Percentiles rank a stretch among this genome's conserved stretches.
Evolutionary conservation across 345 rosid species (phyloP).

Genomic region (Salix brachista): DNA sequence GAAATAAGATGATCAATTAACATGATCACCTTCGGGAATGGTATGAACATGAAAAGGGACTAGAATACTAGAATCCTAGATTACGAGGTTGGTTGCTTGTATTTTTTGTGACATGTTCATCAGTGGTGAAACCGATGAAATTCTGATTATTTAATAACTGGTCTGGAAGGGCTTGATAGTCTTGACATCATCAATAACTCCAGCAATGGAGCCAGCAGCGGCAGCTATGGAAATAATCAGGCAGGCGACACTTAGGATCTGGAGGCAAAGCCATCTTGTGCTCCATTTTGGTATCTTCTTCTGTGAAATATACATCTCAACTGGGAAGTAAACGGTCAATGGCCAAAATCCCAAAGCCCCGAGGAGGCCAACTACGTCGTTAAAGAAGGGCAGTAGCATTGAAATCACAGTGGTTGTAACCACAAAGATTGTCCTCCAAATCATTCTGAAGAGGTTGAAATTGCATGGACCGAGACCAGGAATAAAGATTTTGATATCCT

Average conservation of each 20-base stretch:
- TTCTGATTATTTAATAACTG: conserved; percentile 24
- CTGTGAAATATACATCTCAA: conserved; percentile 81
- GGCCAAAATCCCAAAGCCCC: conserved; percentile 97
- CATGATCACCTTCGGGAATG: neutral
- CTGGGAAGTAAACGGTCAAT: conserved; percentile 76
- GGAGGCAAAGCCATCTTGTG: conserved; percentile 69
- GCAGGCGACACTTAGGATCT: conserved; percentile 64
- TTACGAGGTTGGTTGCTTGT: neutral
- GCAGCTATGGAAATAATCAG: conserved; percentile 67
- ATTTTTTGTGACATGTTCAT: conserved; percentile 6
- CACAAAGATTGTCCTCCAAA: conserved; percentile 81
- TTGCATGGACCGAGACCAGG: conserved; percentile 41
- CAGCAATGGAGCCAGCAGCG: conserved; percentile 74
- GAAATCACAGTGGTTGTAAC: conserved; percentile 59
- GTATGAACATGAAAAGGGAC: conserved; percentile 9
- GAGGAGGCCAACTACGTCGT: conserved; percentile 67
- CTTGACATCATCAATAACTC: conserved; percentile 54
- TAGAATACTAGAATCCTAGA: conserved; percentile 2
- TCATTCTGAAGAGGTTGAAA: conserved; percentile 66
- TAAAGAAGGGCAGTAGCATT: conserved; percentile 86
- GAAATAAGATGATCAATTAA: neutral
- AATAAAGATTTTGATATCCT: conserved; percentile 49
- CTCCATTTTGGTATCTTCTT: conserved; percentile 71
- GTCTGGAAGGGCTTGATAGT: conserved; percentile 60
- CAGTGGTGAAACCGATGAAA: neutral